A percentile compares a stretch with the other conserved stretches of the same genome.
These are phyloP conservation scores for Pholiota microspora DNA, from an alignment of 768 basidiomycete species.

Conservation along the genomic window DNA sequence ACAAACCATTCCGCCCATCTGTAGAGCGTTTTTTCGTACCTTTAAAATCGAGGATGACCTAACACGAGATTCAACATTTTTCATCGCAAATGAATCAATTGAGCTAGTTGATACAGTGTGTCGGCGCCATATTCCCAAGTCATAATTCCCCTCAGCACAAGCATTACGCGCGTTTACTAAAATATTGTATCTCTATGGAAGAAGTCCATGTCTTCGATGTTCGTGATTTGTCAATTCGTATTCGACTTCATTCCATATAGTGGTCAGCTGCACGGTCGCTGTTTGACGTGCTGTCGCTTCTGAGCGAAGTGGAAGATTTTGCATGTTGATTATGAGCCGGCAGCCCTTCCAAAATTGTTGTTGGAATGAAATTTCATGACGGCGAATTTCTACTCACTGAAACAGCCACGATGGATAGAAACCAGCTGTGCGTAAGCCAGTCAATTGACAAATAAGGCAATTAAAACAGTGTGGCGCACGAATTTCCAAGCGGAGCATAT, in stretches of 20 bases:
- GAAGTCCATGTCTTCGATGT: background rate
- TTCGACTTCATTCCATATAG: conserved; percentile 10
- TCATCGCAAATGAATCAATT: background rate
- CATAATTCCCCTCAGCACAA: background rate
- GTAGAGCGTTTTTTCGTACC: too few relatives aligned
- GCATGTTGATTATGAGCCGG: conserved; percentile 24
- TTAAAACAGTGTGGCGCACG: conserved; percentile 14
- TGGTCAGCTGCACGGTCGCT: conserved; percentile 16
- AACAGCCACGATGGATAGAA: conserved; percentile 26
- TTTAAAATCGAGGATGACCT: too few relatives aligned
- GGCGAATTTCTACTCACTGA: conserved; percentile 20
- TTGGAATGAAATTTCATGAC: background rate
- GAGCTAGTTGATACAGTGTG: conserved; percentile 1
- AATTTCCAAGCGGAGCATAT: conserved; percentile 25
- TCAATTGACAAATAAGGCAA: background rate
- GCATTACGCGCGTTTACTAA: background rate
- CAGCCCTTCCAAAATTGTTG: conserved; percentile 17
- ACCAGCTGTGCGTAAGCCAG: conserved; percentile 21
- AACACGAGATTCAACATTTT: background rate
- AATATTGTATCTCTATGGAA: background rate
- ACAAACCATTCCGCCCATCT: too few relatives aligned
- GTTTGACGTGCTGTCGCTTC: conserved; percentile 1
- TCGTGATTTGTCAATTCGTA: background rate
- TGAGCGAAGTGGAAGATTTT: conserved; percentile 9
- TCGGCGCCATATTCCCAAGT: background rate